A percentile compares a stretch with the other conserved stretches of the same genome.
Evolutionary conservation across 257 asterid genomes (phyloP).

Genomic region (Scutellaria baicalensis): DNA sequence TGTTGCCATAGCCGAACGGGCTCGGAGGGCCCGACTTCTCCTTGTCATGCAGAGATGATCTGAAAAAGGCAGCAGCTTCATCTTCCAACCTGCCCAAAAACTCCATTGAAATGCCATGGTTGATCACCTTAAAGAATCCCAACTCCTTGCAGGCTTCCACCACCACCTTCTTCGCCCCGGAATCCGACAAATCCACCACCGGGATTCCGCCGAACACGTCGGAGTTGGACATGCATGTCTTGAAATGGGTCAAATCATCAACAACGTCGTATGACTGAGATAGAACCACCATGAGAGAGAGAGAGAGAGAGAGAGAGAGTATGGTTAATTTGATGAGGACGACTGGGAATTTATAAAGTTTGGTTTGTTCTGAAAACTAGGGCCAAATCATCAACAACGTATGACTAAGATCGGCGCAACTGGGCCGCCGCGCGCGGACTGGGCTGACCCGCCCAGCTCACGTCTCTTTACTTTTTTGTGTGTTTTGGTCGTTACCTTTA

Average conservation of each 20-base stretch:
- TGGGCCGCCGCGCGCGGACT: too few species aligned
- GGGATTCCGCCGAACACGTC: conserved; percentile 23
- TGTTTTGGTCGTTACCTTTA: too few species aligned
- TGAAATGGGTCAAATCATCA: conserved; percentile 10
- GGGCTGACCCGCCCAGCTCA: too few species aligned
- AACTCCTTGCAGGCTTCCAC: conserved; percentile 35
- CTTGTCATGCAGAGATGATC: conserved; percentile 23
- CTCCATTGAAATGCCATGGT: conserved; percentile 38
- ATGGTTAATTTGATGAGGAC: neutral
- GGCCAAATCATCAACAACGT: too few species aligned
- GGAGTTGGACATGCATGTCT: conserved; percentile 29
- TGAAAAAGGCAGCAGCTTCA: conserved; percentile 28
- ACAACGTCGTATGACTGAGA: conserved; percentile 23
- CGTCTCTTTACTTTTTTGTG: too few species aligned
- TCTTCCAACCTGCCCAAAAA: conserved; percentile 18
- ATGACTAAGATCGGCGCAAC: too few species aligned
- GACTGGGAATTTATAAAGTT: conserved; percentile 8
- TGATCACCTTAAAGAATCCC: conserved; percentile 40
- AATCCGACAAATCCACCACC: conserved; percentile 17
- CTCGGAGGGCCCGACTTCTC: conserved; percentile 27
- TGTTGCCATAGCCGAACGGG: conserved; percentile 35
- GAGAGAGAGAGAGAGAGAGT: neutral
- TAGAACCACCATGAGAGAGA: conserved; percentile 24
- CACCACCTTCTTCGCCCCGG: conserved; percentile 14
- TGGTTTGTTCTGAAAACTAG: too few species aligned